Conservation (phyloP, 352 stramenopile genomes). For the Phytopythium kandeliae region DNA sequence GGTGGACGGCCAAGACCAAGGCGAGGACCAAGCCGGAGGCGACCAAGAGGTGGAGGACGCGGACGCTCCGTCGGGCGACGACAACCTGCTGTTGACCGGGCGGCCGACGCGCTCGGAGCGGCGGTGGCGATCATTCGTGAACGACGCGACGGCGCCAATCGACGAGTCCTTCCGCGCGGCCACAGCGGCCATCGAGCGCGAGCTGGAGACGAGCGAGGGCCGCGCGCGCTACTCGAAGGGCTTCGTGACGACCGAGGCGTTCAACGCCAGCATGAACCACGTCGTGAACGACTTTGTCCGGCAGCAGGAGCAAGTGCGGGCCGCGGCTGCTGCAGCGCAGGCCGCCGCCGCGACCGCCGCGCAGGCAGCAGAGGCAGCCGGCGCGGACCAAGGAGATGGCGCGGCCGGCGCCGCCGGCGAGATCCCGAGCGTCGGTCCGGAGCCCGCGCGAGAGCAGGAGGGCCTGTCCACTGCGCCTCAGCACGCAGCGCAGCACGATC, state of each 20-base stretch:
- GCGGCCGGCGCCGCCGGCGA: no score
- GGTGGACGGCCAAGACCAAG: no score
- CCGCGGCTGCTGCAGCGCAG: slow-evolving; percentile 8
- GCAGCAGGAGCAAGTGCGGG: slow-evolving; percentile 15
- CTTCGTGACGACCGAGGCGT: slow-evolving; percentile 52
- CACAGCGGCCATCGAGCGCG: slow-evolving; percentile 43
- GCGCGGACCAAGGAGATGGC: no score
- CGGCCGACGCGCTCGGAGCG: slow-evolving; percentile 23
- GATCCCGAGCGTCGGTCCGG: no score
- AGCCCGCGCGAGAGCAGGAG: no score
- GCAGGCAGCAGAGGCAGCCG: no score
- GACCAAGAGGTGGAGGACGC: slow-evolving; percentile 12
- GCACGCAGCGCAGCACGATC: no score
- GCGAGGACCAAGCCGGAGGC: not conserved
- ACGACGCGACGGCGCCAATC: slow-evolving; percentile 42
- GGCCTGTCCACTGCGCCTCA: no score
- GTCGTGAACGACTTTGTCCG: slow-evolving; percentile 27
- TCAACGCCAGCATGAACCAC: slow-evolving; percentile 26
- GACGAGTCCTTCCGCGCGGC: slow-evolving; percentile 35
- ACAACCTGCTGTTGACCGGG: slow-evolving; percentile 12
- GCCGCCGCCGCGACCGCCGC: not conserved
- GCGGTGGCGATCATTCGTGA: slow-evolving; percentile 62
- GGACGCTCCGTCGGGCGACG: slow-evolving; percentile 7
- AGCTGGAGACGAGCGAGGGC: slow-evolving; percentile 38
- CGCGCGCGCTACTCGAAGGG: slow-evolving; percentile 41